These are phyloP conservation scores for Exophiala spinifera DNA, from an alignment of 2,329 filamentous ascomycete species.

Conservation along the genomic window DNA sequence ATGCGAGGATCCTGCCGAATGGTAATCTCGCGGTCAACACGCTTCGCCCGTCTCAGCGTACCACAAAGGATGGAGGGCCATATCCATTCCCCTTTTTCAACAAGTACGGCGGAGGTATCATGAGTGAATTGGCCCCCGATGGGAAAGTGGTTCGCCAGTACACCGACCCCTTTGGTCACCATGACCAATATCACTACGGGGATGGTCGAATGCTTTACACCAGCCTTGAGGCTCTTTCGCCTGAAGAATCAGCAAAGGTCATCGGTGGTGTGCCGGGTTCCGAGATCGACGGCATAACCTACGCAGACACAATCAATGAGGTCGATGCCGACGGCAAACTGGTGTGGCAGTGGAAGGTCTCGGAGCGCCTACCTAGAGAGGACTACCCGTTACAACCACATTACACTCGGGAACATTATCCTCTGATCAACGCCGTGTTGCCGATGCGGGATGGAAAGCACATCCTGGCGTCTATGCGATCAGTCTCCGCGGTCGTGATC, in stretches of 20 bases:
- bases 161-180: constrained; percentile 43
- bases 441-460: constrained; percentile 39
- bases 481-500: constrained; percentile 43
- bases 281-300: constrained; percentile 38
- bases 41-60: constrained; percentile 34
- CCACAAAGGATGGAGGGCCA: constrained; percentile 32
- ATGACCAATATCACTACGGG: constrained; percentile 47
- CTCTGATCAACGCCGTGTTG: constrained; percentile 46
- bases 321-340: constrained; percentile 40
- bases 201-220: constrained; percentile 46
- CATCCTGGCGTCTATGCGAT: constrained; percentile 44
- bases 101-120: constrained; percentile 47
- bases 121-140: constrained; percentile 41
- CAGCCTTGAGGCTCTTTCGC: constrained; percentile 40
- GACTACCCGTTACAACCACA: constrained; percentile 42
- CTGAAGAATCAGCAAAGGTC: constrained; percentile 37
- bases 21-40: constrained; percentile 47
- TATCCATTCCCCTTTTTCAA: constrained; percentile 44
- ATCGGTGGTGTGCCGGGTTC: constrained; percentile 42
- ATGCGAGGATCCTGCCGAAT: constrained; percentile 44
- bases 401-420: constrained; percentile 44
- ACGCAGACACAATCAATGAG: constrained; percentile 46
- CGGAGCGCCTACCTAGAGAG: constrained; percentile 40
- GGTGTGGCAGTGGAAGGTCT: constrained; percentile 45
- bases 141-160: constrained; percentile 42